These are phyloP conservation scores for Cairneyella variabilis DNA, from an alignment of 495 filamentous ascomycete species.

Conservation along the genomic window DNA sequence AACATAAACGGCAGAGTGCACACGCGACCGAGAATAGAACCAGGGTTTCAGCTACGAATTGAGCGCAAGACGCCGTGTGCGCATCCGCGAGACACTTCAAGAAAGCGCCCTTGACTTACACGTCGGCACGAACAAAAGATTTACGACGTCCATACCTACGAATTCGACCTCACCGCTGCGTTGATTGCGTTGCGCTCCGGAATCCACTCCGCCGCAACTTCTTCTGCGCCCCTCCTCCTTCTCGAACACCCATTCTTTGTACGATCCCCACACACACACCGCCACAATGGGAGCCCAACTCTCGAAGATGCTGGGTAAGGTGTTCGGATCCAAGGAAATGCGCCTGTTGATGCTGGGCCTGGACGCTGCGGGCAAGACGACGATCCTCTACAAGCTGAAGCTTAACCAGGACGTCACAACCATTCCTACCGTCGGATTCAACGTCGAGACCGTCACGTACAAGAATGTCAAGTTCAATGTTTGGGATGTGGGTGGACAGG, in stretches of 20 bases:
- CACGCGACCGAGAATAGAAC: background rate
- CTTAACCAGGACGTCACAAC: slow-evolving; percentile 96
- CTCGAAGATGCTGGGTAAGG: slow-evolving; percentile 91
- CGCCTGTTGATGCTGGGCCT: slow-evolving; percentile 95
- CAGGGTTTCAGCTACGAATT: background rate
- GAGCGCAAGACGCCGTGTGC: background rate
- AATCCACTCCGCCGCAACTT: no score
- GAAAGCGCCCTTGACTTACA: no score
- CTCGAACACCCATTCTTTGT: no score
- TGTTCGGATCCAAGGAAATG: slow-evolving; percentile 99
- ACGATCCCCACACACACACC: slow-evolving; percentile 4
- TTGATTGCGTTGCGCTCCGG: no score
- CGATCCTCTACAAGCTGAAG: slow-evolving; percentile 99
- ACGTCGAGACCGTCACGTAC: slow-evolving; percentile 98
- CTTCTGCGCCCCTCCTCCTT: no score
- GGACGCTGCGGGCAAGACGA: slow-evolving; percentile 97
- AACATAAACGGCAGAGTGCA: background rate
- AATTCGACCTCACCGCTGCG: no score
- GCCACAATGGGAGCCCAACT: slow-evolving; percentile 70
- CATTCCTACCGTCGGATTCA: slow-evolving; percentile 99
- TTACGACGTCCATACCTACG: no score
- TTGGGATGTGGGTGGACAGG: slow-evolving; percentile 98
- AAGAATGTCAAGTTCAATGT: slow-evolving; percentile 99
- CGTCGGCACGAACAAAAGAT: no score
- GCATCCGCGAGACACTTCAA: no score